A percentile compares a stretch with the other conserved stretches of the same genome.
These are phyloP conservation scores for Pilobolus umbonatus DNA, from an alignment of 192 early-diverging fungal species.

Conservation along the genomic window DNA sequence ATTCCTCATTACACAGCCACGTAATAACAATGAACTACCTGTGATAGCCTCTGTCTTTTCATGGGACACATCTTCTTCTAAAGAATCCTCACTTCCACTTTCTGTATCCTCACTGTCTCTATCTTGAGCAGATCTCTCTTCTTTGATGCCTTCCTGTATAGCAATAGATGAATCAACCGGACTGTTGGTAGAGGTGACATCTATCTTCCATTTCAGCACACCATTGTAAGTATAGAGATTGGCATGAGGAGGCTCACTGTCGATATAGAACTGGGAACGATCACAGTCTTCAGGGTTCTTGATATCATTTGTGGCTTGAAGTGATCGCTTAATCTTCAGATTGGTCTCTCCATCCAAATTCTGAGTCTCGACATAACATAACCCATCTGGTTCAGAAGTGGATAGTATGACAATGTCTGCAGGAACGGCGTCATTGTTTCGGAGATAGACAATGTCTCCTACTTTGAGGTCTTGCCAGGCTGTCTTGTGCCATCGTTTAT, in stretches of 20 bases:
- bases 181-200: constrained; percentile 5
- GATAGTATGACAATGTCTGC: constrained; percentile 65
- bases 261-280: constrained; percentile 38
- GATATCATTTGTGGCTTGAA: constrained; percentile 46
- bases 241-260: constrained; percentile 55
- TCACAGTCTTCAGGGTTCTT: constrained; percentile 52
- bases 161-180: constrained; percentile 7
- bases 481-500: constrained; percentile 38
- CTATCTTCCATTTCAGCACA: constrained; percentile 39
- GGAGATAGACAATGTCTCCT: constrained; percentile 58
- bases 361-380: constrained; percentile 73
- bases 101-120: not conserved
- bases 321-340: constrained; percentile 60
- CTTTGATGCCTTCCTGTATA: not conserved
- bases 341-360: constrained; percentile 83
- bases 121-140: not conserved
- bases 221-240: constrained; percentile 63
- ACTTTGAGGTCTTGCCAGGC: constrained; percentile 56
- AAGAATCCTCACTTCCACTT: not conserved
- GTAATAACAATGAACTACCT: constrained; percentile 61
- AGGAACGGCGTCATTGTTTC: constrained; percentile 57
- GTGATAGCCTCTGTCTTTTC: constrained; percentile 45
- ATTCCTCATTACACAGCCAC: constrained; percentile 70
- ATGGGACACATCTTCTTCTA: constrained; percentile 15
- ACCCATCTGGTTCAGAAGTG: constrained; percentile 57